These are phyloP conservation scores for Trichoderma virens DNA, from an alignment of 495 filamentous ascomycete genomes.

Conservation along the genomic window DNA sequence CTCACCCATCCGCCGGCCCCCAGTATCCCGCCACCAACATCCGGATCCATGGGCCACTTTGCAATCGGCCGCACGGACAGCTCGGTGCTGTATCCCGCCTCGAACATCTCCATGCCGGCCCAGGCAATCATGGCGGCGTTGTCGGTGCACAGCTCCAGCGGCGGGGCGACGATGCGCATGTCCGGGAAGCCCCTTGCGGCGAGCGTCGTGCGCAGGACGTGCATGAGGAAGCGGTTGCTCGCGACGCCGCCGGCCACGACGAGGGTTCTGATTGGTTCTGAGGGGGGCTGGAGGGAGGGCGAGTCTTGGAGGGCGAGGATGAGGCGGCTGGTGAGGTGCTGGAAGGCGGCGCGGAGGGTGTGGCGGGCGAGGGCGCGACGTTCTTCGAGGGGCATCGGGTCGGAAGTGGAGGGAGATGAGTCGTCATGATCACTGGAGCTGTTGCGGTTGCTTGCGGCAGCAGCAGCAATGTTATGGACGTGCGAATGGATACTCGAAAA, in stretches of 20 bases:
- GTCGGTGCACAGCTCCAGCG: conserved; percentile 72
- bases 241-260: conserved; percentile 90
- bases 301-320: conserved; percentile 50
- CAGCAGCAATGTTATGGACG: conserved; percentile 21
- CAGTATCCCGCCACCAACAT: conserved; percentile 45
- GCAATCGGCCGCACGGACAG: conserved; percentile 51
- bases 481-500: conserved; percentile 31
- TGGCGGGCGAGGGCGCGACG: conserved; percentile 58
- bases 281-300: not conserved
- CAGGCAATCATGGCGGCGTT: conserved; percentile 99
- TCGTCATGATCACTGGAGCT: conserved; percentile 55
- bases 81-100: conserved; percentile 61
- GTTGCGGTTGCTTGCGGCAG: conserved; percentile 41
- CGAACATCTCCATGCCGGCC: conserved; percentile 88
- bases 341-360: conserved; percentile 73
- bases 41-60: conserved; percentile 74
- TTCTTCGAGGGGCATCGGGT: conserved; percentile 35
- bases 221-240: conserved; percentile 66
- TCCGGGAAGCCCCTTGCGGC: conserved; percentile 53
- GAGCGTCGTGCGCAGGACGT: conserved; percentile 55
- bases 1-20: conserved; percentile 36
- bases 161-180: conserved; percentile 65
- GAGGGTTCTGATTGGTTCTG: conserved; percentile 42
- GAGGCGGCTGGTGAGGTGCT: conserved; percentile 71
- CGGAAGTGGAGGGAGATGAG: conserved; percentile 50